Conservation (phyloP, 148 eudicot species). For the Camellia lanceoleosa region DNA sequence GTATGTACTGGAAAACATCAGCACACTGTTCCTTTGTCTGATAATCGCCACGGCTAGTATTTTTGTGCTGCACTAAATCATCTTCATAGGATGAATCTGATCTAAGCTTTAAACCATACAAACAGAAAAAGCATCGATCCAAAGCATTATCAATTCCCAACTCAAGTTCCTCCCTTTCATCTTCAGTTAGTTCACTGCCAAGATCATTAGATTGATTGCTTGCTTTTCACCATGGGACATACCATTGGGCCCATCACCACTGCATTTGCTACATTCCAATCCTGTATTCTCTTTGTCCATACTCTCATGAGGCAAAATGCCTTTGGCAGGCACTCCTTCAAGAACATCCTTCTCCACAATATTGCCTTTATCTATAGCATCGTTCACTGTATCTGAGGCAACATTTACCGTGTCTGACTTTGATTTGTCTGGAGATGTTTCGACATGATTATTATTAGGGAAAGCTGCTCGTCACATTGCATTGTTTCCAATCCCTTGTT, state of each 20-base stretch:
- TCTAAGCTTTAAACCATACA: conserved; percentile 90
- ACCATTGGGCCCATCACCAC: conserved; percentile 17
- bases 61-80: conserved; percentile 74
- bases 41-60: conserved; percentile 87
- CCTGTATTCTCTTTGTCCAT: conserved; percentile 23
- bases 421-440: conserved; percentile 25
- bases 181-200: conserved; percentile 56
- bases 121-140: conserved; percentile 93
- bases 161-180: conserved; percentile 95
- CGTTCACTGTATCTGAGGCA: conserved; percentile 25
- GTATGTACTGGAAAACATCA: conserved; percentile 91
- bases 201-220: conserved; percentile 29
- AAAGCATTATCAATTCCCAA: conserved; percentile 76
- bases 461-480: conserved; percentile 31
- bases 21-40: conserved; percentile 99
- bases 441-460: conserved; percentile 27
- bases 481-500: conserved; percentile 43
- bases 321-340: conserved; percentile 23
- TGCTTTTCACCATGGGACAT: conserved; percentile 33
- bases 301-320: conserved; percentile 27
- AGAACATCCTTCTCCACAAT: conserved; percentile 24
- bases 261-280: conserved; percentile 21
- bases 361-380: conserved; percentile 19
- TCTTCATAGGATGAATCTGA: conserved; percentile 85
- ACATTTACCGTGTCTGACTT: conserved; percentile 25